Conservation (phyloP, 164 flowering plant genomes). For the Tetracentron sinense region DNA sequence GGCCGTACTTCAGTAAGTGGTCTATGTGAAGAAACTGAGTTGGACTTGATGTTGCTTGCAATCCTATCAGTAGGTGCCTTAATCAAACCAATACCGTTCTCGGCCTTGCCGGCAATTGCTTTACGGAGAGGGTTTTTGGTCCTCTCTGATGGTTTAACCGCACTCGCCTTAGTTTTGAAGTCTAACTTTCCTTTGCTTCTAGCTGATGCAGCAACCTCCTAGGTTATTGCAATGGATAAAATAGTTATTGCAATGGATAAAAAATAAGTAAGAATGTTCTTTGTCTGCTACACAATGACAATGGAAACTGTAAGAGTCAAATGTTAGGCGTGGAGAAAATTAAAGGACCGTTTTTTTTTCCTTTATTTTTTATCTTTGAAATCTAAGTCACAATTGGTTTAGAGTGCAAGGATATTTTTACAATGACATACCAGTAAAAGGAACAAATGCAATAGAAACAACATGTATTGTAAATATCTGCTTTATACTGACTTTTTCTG, state of each 20-base stretch:
- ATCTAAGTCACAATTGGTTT: too few species aligned
- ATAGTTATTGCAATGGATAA: background rate
- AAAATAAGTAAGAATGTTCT: background rate
- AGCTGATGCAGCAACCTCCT: constrained; percentile 14
- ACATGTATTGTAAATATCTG: background rate
- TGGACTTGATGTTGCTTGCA: background rate
- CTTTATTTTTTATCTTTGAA: too few species aligned
- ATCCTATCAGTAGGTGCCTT: constrained; percentile 7
- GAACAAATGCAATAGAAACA: background rate
- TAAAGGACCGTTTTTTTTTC: too few species aligned
- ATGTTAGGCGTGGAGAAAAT: background rate
- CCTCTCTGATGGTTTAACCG: constrained; percentile 6
- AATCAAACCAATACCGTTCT: constrained; percentile 3
- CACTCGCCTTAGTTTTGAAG: constrained; percentile 7
- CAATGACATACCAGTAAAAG: background rate
- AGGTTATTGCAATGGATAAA: background rate
- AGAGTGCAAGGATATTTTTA: background rate
- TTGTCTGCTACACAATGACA: background rate
- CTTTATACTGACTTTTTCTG: background rate
- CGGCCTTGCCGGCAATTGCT: constrained; percentile 6
- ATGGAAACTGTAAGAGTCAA: background rate
- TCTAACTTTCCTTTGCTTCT: constrained; percentile 6
- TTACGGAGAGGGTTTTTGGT: background rate
- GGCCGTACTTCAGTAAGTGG: constrained; percentile 4
- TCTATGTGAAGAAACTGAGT: constrained; percentile 6